A percentile compares a stretch with the other conserved stretches of the same genome.
These are phyloP conservation scores for Neopestalotiopsis sp. DNA, from an alignment of 2,329 filamentous ascomycete genomes.

Conservation along the genomic window DNA sequence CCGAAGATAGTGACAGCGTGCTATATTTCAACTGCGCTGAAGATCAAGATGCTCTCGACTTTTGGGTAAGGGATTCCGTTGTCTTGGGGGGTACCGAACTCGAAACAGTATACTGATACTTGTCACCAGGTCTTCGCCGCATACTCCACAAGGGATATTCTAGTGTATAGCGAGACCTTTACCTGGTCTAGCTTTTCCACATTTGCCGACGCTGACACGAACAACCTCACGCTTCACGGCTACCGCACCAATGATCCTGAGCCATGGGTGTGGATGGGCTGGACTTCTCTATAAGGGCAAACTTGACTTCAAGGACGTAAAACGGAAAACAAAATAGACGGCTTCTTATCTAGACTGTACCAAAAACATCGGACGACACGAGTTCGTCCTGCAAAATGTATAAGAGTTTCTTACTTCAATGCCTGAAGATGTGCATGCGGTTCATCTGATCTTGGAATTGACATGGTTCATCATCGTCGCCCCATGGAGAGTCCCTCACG, in stretches of 20 bases:
- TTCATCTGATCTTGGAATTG: too few relatives aligned
- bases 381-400: too few relatives aligned
- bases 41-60: not conserved
- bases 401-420: too few relatives aligned
- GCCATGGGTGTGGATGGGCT: constrained; percentile 13
- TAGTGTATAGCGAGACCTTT: constrained; percentile 9
- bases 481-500: too few relatives aligned
- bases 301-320: not conserved
- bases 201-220: not conserved
- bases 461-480: too few relatives aligned
- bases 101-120: not conserved
- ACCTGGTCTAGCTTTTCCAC: constrained; percentile 7
- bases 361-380: too few relatives aligned
- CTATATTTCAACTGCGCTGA: not conserved
- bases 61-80: constrained; percentile 10
- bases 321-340: not conserved
- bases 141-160: constrained; percentile 7
- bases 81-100: not conserved
- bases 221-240: not conserved
- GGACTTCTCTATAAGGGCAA: not conserved
- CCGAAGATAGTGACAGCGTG: not conserved
- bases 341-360: too few relatives aligned
- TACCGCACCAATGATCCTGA: constrained; percentile 8
- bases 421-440: too few relatives aligned
- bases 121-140: not conserved